Conservation (phyloP, 371 early-diverging fungal species). For the Syncephalastrum monosporum region DNA sequence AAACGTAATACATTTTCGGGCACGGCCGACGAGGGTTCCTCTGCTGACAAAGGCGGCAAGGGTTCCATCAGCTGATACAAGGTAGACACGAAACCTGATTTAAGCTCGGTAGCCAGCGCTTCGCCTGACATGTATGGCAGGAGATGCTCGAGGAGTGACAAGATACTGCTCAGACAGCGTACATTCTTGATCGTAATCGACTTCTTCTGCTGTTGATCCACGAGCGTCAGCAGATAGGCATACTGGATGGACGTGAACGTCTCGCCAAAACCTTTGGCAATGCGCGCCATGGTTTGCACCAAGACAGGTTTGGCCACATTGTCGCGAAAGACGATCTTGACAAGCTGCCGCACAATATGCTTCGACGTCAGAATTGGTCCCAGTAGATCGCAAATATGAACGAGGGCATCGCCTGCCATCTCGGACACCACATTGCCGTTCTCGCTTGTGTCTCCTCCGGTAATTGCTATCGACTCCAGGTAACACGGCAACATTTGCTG, state of each 20-base stretch:
- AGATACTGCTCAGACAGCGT: constrained; percentile 29
- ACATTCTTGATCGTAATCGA: constrained; percentile 23
- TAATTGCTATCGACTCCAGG: constrained; percentile 53
- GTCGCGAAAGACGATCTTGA: constrained; percentile 56
- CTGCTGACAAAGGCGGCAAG: constrained; percentile 17
- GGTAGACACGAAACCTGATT: constrained; percentile 46
- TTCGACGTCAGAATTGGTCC: constrained; percentile 65
- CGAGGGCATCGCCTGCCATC: constrained; percentile 51
- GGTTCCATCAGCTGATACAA: constrained; percentile 45
- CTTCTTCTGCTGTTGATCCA: constrained; percentile 17
- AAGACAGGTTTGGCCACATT: constrained; percentile 37
- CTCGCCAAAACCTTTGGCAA: constrained; percentile 59
- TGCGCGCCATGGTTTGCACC: constrained; percentile 45
- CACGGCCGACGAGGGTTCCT: constrained; percentile 13
- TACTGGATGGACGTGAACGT: constrained; percentile 65
- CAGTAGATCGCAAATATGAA: constrained; percentile 50
- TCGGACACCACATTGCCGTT: constrained; percentile 16
- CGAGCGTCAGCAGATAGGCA: constrained; percentile 51
- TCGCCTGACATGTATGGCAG: constrained; percentile 40
- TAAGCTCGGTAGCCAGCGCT: constrained; percentile 40
- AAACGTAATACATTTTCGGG: constrained; percentile 18
- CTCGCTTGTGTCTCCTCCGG: constrained; percentile 4
- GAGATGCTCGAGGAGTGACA: constrained; percentile 41
- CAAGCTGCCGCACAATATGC: constrained; percentile 60
- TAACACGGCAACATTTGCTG: constrained; percentile 66